Base-by-base conservation (phyloP, 139 green algal genomes). In the Chlorella vulgaris region DNA sequence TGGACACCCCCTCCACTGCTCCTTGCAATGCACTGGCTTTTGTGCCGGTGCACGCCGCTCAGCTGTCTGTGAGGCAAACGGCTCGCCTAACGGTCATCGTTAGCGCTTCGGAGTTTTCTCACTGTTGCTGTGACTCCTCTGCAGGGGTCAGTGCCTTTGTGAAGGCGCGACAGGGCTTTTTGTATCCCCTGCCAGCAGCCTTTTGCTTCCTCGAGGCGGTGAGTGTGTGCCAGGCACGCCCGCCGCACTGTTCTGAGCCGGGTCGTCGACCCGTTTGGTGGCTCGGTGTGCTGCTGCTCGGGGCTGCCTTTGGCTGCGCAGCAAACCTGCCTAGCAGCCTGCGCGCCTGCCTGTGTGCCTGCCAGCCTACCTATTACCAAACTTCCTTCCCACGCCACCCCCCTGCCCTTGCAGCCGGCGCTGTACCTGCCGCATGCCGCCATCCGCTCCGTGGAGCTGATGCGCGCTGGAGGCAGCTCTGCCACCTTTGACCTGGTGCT, bases 401-500 rank as follows among this genome's bases (percentile, higher is more conserved):
- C n/a, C n/a, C n/a, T n/a, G n/a, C n/a, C n/a, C n/a, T n/a, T 80
- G 67, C 82, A 86, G 75, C 85, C 85, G 7, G 75, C 78, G 15
- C n/a, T 85, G 38, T 89, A 88, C 76, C 47, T 89, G 10, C 69
- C 84, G n/a, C 63, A 55, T 28, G 31, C 29, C 3, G 29, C 35
- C 40, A 86, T 89, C 65, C 26, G n/a, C 24, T 43, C 26, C 42
- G 47, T 89, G 60, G 85, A 89, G 53, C 42, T 89, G 55, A 81
- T 81, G 29, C 69, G 85, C 0, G 83, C 83, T 24, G 69, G 76
- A 1, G 85, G 85, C n/a, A 50, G 42, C n/a, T 88, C 85, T 55
- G 61, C 76, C 65, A 89, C 85, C 1, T 89, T 89, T 63, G 85
- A 89, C 42, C n/a, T 89, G 19, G 73, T 79, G 53, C 47, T 89